Evolutionary conservation across 306 rosid genomes (phyloP), one percentile per base, ranked within the genome.

Genomic region (Prunus davidiana): DNA sequence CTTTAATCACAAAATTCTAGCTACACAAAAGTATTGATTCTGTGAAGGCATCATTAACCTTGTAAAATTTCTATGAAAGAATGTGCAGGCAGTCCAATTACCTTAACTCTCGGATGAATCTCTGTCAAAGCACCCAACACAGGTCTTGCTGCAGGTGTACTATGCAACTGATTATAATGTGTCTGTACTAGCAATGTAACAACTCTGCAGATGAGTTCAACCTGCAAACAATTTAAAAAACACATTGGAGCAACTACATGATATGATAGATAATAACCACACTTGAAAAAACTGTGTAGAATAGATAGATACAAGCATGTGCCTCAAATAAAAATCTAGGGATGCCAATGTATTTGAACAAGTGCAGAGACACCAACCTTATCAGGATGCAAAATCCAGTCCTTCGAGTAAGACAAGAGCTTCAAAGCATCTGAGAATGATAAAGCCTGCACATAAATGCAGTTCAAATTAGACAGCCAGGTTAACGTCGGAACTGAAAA

Each of bases 391-490:
- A 88, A 81, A 77, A 84, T 83, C 98, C 98, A 95, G 69, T 89
- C 89, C 84, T 95, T 95, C 84, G 88, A 85, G 90, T 89, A 90
- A 32, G 94, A 81, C 73, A 92, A 68, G 74, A 95, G 91, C 81
- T 86, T 92, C 83, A 95, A 84, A 57, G 97, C 93, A 80, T 94
- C 98, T 20, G 98, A 81, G 80, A 95, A 95, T 4, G 98, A 91
- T 78, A 95, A 85, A 79, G 95, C 91, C 98, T 95, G 89, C 82
- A 90, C 34, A 74, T 60, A 51, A 49, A 83, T 41, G 76, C 55
- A 62, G 62, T 22, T 61, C 25, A 64, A 27, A 18, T 79, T 76
- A 74, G 75, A 51, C 11, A 55, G 51, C 55, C 51, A 54, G 62
- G 69, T 81, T 18, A 49, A 80, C 72, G 71, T 58, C 28, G 69